Evolutionary conservation across 1,284 basidiomycete species (phyloP).

Genomic region (Flammula alnicola): DNA sequence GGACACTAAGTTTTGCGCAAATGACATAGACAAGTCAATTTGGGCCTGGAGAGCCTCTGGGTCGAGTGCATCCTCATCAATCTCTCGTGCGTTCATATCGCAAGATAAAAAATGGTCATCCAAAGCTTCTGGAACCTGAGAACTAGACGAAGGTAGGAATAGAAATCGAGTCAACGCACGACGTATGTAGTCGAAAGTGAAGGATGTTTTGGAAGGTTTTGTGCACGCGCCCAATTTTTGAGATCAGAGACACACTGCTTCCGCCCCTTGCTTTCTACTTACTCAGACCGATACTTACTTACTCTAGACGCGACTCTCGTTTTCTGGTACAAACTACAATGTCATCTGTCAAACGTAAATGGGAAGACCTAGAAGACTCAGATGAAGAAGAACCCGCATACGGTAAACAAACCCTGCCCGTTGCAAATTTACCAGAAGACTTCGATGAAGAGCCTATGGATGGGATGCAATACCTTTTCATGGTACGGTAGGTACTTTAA

Average conservation of each 20-base stretch:
- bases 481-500: conserved; percentile 61
- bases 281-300: not conserved
- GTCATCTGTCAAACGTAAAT: conserved; percentile 52
- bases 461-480: conserved; percentile 81
- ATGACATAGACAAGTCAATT: conserved; percentile 78
- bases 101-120: not conserved
- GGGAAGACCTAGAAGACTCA: conserved; percentile 46
- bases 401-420: conserved; percentile 71
- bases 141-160: conserved; percentile 1
- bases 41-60: conserved; percentile 71
- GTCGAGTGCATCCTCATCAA: conserved; percentile 58
- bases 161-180: not conserved
- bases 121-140: not conserved
- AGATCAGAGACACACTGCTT: conserved; percentile 8
- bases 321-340: conserved; percentile 22
- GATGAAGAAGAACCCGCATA: conserved; percentile 59
- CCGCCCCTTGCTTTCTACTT: not conserved
- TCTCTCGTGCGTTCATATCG: conserved; percentile 25
- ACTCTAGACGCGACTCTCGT: not conserved
- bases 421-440: conserved; percentile 69
- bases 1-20: conserved; percentile 68
- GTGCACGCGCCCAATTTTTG: conserved; percentile 1
- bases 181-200: not conserved
- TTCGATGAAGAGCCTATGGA: conserved; percentile 70
- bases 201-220: conserved; percentile 5